Base-by-base conservation (phyloP, 1,284 basidiomycete species). In the Phylloboletellus chloephorus region DNA sequence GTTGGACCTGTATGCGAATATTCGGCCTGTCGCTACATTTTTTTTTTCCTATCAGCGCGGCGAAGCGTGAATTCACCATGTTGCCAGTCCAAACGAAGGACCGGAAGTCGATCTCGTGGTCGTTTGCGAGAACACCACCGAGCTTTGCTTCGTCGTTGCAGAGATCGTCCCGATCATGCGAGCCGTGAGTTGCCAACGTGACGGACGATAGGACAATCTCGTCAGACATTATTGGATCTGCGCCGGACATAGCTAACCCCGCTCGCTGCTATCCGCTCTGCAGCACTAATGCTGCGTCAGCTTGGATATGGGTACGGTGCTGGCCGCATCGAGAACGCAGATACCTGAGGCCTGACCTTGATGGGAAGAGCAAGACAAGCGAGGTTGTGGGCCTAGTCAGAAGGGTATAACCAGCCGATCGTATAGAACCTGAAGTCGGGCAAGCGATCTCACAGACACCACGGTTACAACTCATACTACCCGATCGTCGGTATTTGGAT, bases 1-100 rank as follows among this genome's bases (percentile, higher is more conserved):
- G n/a, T n/a, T 98, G 45, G 93, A 96, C 60, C 72, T 98, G n/a
- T 98, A 97, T 60, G 94, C 95, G 31, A 97, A 98, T 63, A 85
- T 98, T 50, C 77, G 95, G 29, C 95, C 95, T 8, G 90, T 88
- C 50, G 48, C 79, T 65, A 19, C n/a, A 21, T 31, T 24, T 16
- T 23, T n/a, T n/a, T n/a, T 40, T 22, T 16, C 16, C 16, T 10
- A 5, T 35, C 4, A 33, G 39, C 32, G 17, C 16, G 31, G 47
- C 16, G 29, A 25, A 31, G 21, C 16, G 31, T 41, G 31, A 40
- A 44, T n/a, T n/a, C n/a, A n/a, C 11, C 37, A 23, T 29, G 28
- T 31, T 30, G 40, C 45, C 48, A 71, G 70, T 44, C 63, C 68
- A 11, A 68, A 65, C 7, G 71, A 73, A 48, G 71, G 73, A 48